These are phyloP conservation scores for Trematosphaeria pertusa DNA, from an alignment of 2,329 filamentous ascomycete species.

Conservation along the genomic window DNA sequence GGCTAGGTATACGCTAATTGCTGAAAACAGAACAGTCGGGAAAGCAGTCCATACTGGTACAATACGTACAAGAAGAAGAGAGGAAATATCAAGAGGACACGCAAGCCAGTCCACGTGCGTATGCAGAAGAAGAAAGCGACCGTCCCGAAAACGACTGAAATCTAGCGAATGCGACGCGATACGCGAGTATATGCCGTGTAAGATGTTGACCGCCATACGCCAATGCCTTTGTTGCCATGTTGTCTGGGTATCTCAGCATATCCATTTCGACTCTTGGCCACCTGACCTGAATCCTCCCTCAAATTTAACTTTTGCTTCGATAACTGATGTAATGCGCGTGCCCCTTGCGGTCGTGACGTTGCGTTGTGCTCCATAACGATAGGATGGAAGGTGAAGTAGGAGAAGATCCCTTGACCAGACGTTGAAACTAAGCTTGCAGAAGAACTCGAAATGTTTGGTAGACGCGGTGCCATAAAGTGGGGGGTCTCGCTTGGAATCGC, in stretches of 20 bases:
- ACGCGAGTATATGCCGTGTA: constrained; percentile 2
- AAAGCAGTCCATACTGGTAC: too few relatives aligned
- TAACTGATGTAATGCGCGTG: constrained; percentile 7
- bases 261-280: constrained; percentile 11
- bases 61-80: constrained; percentile 4
- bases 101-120: not conserved
- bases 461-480: constrained; percentile 10
- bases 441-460: constrained; percentile 10
- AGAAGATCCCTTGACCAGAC: constrained; percentile 5
- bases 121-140: too few relatives aligned
- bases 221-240: constrained; percentile 7
- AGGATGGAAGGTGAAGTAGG: constrained; percentile 7
- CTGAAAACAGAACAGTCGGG: too few relatives aligned
- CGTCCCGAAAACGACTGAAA: too few relatives aligned
- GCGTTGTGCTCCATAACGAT: constrained; percentile 14
- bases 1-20: too few relatives aligned
- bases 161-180: too few relatives aligned
- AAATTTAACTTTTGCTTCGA: constrained; percentile 12
- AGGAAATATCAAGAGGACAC: not conserved
- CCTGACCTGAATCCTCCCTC: constrained; percentile 4
- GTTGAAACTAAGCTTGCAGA: constrained; percentile 15
- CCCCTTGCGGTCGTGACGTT: constrained; percentile 25
- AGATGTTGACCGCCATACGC: constrained; percentile 13
- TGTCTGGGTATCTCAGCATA: constrained; percentile 26
- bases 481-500: constrained; percentile 29